These are phyloP conservation scores for Curvularia eragrostidis DNA, from an alignment of 2,329 filamentous ascomycete species.

Conservation along the genomic window DNA sequence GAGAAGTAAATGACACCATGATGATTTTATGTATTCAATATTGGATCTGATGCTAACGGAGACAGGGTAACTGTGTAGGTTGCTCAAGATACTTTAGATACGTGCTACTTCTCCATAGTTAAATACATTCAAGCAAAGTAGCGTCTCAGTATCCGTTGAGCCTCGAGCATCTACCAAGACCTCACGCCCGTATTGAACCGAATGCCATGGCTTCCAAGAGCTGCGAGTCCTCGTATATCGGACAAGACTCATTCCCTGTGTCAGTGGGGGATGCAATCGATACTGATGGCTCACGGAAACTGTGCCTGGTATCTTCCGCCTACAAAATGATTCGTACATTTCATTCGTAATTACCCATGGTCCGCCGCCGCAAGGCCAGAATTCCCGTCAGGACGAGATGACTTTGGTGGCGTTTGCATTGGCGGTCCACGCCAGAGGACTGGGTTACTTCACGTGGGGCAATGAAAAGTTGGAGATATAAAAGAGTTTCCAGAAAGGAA, in stretches of 20 bases:
- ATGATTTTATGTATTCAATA: not conserved
- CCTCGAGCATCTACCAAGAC: conserved; percentile 1
- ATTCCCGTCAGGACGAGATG: conserved; percentile 1
- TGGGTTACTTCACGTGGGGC: conserved; percentile 11
- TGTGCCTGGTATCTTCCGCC: conserved; percentile 3
- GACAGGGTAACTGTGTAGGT: not conserved
- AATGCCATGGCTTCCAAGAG: conserved; percentile 30
- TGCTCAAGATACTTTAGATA: not conserved
- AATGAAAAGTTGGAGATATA: conserved; percentile 3
- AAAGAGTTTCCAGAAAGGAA: conserved; percentile 9
- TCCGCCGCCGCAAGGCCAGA: conserved; percentile 18
- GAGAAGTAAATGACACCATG: conserved; percentile 34
- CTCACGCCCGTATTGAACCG: conserved; percentile 3
- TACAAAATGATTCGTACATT: conserved; percentile 12
- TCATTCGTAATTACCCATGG: conserved; percentile 20
- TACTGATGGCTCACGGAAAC: conserved; percentile 1
- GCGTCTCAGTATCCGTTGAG: not conserved
- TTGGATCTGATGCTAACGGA: not conserved
- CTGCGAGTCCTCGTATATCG: conserved; percentile 12
- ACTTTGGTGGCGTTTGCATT: not conserved
- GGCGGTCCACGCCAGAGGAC: conserved; percentile 1
- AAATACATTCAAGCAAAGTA: conserved; percentile 1
- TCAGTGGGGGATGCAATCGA: conserved; percentile 2
- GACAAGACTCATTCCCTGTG: conserved; percentile 14
- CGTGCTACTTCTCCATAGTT: not conserved